Conservation (phyloP, 371 early-diverging fungal genomes). For the Rhizopus microsporus region DNA sequence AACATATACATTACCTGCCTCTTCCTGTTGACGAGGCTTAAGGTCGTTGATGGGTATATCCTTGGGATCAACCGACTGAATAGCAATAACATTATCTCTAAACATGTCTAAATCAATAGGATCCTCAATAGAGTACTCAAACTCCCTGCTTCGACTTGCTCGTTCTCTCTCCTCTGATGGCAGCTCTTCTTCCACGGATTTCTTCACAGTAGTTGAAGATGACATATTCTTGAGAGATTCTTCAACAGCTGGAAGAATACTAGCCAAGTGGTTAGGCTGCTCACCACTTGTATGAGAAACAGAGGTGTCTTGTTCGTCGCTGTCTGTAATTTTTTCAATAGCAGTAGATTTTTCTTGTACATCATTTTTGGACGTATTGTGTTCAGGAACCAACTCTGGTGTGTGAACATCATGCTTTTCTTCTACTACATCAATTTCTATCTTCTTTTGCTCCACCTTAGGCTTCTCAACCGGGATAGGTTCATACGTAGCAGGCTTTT, state of each 20-base stretch:
- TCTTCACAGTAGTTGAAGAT: neutral
- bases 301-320: neutral
- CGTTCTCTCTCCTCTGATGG: conserved; percentile 15
- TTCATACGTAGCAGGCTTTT: conserved; percentile 22
- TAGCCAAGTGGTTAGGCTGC: conserved; percentile 17
- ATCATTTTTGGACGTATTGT: neutral
- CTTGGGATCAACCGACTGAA: conserved; percentile 41
- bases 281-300: neutral
- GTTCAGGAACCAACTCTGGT: neutral
- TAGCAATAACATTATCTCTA: conserved; percentile 44
- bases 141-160: conserved; percentile 19
- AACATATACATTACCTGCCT: conserved; percentile 37
- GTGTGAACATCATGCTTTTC: neutral
- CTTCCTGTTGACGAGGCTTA: conserved; percentile 54
- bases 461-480: conserved; percentile 21
- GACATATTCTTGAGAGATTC: conserved; percentile 11
- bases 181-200: conserved; percentile 6
- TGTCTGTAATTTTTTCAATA: neutral
- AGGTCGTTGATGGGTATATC: conserved; percentile 47
- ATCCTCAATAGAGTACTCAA: conserved; percentile 38
- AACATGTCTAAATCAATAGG: conserved; percentile 41
- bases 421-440: neutral
- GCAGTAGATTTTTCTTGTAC: neutral
- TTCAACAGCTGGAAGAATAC: conserved; percentile 29
- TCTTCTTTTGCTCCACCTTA: neutral